Percentiles rank a stretch among this genome's conserved stretches.
These are phyloP conservation scores for Nematocida homosporus DNA, from an alignment of 371 early-diverging fungal species.

Conservation along the genomic window DNA sequence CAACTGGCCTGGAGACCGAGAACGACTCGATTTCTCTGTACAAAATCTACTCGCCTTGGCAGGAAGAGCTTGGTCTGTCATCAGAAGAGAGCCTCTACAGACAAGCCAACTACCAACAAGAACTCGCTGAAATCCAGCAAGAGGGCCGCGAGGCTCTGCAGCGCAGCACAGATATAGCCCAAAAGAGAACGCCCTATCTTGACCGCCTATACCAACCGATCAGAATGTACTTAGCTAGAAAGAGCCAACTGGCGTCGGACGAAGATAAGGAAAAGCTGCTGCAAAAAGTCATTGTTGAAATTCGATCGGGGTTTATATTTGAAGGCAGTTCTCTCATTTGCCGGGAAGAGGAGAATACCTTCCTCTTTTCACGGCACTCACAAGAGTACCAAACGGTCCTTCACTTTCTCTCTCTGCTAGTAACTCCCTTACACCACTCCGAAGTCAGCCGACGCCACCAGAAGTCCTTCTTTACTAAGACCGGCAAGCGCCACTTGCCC, in stretches of 20 bases:
- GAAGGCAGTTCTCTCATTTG: slow-evolving; percentile 11
- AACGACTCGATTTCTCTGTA: background rate
- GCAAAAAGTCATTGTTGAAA: background rate
- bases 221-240: background rate
- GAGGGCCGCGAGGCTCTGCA: background rate
- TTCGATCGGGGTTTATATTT: background rate
- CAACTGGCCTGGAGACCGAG: background rate
- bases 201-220: background rate
- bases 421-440: background rate
- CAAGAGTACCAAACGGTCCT: slow-evolving; percentile 6
- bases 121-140: slow-evolving; percentile 4
- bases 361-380: background rate
- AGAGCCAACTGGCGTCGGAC: background rate
- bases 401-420: slow-evolving; percentile 12
- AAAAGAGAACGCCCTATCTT: background rate
- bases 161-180: background rate
- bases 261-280: background rate
- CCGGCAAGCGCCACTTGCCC: background rate
- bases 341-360: background rate
- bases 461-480: background rate
- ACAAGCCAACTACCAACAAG: background rate
- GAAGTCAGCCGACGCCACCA: slow-evolving; percentile 2
- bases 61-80: slow-evolving; percentile 19
- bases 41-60: slow-evolving; percentile 33
- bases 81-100: background rate